A percentile compares a stretch with the other conserved stretches of the same genome.
phyloP scores from a whole-genome alignment of 441 rosid species.

The Sinapis alba region DNA sequence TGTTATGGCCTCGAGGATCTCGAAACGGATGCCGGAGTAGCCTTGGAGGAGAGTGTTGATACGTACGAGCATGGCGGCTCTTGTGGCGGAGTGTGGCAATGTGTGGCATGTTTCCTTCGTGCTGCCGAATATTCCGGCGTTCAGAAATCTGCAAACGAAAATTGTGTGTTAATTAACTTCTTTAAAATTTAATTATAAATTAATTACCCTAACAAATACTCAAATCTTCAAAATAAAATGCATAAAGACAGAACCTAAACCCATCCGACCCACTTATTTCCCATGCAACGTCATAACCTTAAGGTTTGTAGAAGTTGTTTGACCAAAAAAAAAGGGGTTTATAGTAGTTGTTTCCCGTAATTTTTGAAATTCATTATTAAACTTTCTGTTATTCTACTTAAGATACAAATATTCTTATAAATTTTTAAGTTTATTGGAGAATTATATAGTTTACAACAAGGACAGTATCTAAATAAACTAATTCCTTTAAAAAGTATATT shows the following conservation, averaged over 20 bases:
- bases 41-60: constrained; percentile 45
- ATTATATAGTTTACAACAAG: not conserved
- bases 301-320: too few species aligned
- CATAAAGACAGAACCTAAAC: not conserved
- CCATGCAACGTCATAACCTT: constrained; percentile 38
- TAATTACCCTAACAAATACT: not conserved
- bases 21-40: constrained; percentile 41
- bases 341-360: constrained; percentile 1
- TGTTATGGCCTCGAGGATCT: constrained; percentile 40
- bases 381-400: not conserved
- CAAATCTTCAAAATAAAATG: not conserved
- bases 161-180: not conserved
- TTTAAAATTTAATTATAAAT: not conserved
- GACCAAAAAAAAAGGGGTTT: too few species aligned
- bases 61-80: constrained; percentile 47
- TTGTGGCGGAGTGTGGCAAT: constrained; percentile 40
- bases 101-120: constrained; percentile 40
- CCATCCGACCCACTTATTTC: not conserved
- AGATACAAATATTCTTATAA: not conserved
- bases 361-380: not conserved
- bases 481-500: too few species aligned
- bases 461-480: too few species aligned
- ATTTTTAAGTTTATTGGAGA: not conserved
- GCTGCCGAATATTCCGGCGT: constrained; percentile 45
- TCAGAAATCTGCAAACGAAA: constrained; percentile 34